These are phyloP conservation scores for Magnusiomyces paraingens DNA, from an alignment of 1,139 yeast genomes.

Conservation along the genomic window DNA sequence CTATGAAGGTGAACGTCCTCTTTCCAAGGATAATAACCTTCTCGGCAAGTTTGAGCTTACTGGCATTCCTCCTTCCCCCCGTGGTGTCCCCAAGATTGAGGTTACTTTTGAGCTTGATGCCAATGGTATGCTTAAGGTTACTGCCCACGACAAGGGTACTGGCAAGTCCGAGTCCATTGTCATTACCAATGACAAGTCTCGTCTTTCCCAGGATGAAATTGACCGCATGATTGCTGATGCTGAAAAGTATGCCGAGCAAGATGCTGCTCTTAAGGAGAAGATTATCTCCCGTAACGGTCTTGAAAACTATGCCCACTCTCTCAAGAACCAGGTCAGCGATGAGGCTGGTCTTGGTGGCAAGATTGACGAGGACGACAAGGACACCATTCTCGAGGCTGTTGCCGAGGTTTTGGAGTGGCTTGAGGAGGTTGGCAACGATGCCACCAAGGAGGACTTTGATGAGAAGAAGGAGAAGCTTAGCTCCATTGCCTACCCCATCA, in stretches of 20 bases:
- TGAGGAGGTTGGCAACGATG: conserved; percentile 80
- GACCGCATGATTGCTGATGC: conserved; percentile 95
- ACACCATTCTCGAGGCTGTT: conserved; percentile 79
- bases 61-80: conserved; percentile 97
- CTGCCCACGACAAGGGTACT: conserved; percentile 94
- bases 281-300: conserved; percentile 81
- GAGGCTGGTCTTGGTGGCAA: conserved; percentile 65
- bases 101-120: conserved; percentile 93
- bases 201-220: conserved; percentile 84
- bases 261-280: conserved; percentile 67
- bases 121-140: conserved; percentile 89
- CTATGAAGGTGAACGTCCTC: conserved; percentile 94
- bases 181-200: conserved; percentile 94
- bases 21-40: conserved; percentile 90
- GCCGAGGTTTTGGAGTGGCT: conserved; percentile 86
- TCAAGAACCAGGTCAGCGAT: conserved; percentile 73
- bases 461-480: conserved; percentile 87
- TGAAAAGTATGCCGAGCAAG: conserved; percentile 84
- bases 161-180: conserved; percentile 93
- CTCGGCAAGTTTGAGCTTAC: conserved; percentile 93
- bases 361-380: conserved; percentile 87
- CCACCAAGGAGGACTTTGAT: conserved; percentile 87
- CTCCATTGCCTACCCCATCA: conserved; percentile 84
- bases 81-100: conserved; percentile 97
- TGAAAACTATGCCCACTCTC: conserved; percentile 81